A percentile compares a stretch with the other conserved stretches of the same genome.
phyloP scores from a whole-genome alignment of 768 basidiomycete genomes.

The Naganishia antarctica region DNA sequence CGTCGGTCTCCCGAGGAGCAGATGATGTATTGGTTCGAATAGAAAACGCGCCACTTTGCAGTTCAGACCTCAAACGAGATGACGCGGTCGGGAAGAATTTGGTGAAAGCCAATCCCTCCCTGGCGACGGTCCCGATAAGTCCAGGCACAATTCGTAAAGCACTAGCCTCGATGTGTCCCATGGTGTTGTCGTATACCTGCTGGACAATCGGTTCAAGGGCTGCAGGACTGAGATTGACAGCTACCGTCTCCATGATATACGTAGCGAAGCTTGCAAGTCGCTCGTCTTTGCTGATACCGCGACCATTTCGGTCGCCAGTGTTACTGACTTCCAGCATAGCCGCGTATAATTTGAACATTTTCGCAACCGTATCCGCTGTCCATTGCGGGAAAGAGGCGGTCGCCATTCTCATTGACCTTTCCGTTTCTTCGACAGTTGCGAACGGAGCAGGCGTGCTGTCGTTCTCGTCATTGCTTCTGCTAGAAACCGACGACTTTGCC shows the following conservation, averaged over 20 bases:
- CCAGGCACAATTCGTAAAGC: slow-evolving; percentile 86
- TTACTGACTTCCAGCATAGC: slow-evolving; percentile 26
- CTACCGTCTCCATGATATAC: slow-evolving; percentile 15
- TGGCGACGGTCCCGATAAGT: slow-evolving; percentile 54
- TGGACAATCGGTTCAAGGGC: slow-evolving; percentile 78
- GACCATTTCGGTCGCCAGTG: slow-evolving; percentile 19
- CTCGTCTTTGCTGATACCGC: slow-evolving; percentile 11
- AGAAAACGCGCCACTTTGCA: slow-evolving; percentile 17
- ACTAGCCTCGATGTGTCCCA: slow-evolving; percentile 83
- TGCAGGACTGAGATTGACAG: slow-evolving; percentile 61
- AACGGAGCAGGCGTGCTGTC: neutral
- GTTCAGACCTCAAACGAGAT: slow-evolving; percentile 1
- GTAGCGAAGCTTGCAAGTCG: slow-evolving; percentile 15
- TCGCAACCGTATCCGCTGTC: slow-evolving; percentile 20
- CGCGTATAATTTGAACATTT: slow-evolving; percentile 24
- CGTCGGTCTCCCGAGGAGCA: slow-evolving; percentile 12
- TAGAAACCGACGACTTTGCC: neutral
- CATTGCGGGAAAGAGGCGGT: slow-evolving; percentile 24
- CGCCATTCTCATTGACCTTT: slow-evolving; percentile 16
- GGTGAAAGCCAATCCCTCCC: slow-evolving; percentile 12
- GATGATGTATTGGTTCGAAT: slow-evolving; percentile 15
- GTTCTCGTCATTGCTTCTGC: neutral
- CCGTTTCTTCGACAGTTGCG: slow-evolving; percentile 22
- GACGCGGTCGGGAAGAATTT: slow-evolving; percentile 18
- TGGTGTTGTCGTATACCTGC: slow-evolving; percentile 77